Evolutionary conservation across 225 moss, liverwort and hornwort genomes (phyloP), one percentile per base, ranked within the genome.

Genomic region (Neckera pumila): DNA sequence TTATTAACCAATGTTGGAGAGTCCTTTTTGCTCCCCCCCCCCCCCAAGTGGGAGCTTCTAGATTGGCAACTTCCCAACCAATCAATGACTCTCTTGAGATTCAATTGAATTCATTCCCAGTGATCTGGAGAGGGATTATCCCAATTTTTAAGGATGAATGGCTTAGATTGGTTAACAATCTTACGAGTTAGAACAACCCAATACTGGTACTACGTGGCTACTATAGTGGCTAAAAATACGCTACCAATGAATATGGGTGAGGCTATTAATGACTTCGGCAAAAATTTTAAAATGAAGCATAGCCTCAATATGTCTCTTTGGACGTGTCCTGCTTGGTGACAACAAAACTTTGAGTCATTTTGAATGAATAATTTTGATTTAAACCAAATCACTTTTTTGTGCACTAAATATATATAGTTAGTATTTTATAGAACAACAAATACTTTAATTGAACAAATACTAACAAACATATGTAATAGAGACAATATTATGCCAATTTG

Each of bases 121-220:
- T 30, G 10, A 27, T 16, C 0, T 8, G 1, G 0, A 1, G 8
- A 43, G 3, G 28, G 10, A 73, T 47, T 31, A 74, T 47, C 1
- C 2, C 11, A 45, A 47, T 74, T 3, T 45, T 0, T 17, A 18
- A 30, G 1, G 17, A 2, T 1, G 1, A 74, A 30, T 45, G 17
- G 10, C 17, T 17, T 45, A 22, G 4, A 12, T 2, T 22, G 3
- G 1, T 13, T 70, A 36, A 36, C 65, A 65, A 20, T 36, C 8
- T 13, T 10, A 21, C 17, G 3, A 30, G 7, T 7, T 11, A 49
- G 2, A 4, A 5, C 3, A 19, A 0, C 3, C 3, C 10, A 75
- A 49, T 49, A 33, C 0, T 0, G 1, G 2, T 0, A 0, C 12
- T 2, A 49, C 0, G 4, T 49, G 21, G 13, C 13, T 13, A 75